Evolutionary conservation across 2,329 filamentous ascomycete genomes (phyloP), one percentile per base, ranked within the genome.

Genomic region (Lachnellula subtilissima): DNA sequence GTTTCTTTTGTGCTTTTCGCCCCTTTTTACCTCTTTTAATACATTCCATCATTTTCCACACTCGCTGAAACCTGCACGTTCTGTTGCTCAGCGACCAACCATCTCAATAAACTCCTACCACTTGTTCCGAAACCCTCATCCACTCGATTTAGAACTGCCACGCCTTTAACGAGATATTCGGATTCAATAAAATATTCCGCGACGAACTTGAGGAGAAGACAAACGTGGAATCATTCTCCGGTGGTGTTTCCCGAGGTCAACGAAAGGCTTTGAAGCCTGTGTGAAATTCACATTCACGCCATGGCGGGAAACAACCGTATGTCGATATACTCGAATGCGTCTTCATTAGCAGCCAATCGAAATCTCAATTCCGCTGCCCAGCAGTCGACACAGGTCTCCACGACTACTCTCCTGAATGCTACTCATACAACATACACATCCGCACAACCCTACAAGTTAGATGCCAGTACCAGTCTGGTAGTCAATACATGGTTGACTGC

Each of bases 401-500:
- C 93, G 2, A 96, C 92, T 1, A 96, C 91, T 0, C 82, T 97
- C 48, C 82, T 99, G 54, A 97, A 97, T 74, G 84, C 90, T 54
- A 81, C 97, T 47, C 94, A 99, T 75, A 91, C 90, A 65, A 87
- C 89, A 68, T 97, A 96, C 73, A 82, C 89, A 48, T 85, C 88
- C 3, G 86, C 85, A 32, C 85, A 91, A 67, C 84, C 93, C n/a
- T 94, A 96, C 71, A 80, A 81, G 60, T 82, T 99, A 47, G 94
- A 99, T 73, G 86, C 91, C 48, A 91, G 90, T 64, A 94, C 92
- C 37, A 96, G 91, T 71, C 73, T 97, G 40, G 92, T 94, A 0
- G 91, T 97, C 63, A 97, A 97, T 75, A 97, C 91, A 55, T 97
- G 92, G 92, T 81, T 94, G 52, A 96, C 90, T 3, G 89, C 90